A percentile compares a stretch with the other conserved stretches of the same genome.
Conservation (phyloP, 192 early-diverging fungal species). For the Mortierella antarctica region DNA sequence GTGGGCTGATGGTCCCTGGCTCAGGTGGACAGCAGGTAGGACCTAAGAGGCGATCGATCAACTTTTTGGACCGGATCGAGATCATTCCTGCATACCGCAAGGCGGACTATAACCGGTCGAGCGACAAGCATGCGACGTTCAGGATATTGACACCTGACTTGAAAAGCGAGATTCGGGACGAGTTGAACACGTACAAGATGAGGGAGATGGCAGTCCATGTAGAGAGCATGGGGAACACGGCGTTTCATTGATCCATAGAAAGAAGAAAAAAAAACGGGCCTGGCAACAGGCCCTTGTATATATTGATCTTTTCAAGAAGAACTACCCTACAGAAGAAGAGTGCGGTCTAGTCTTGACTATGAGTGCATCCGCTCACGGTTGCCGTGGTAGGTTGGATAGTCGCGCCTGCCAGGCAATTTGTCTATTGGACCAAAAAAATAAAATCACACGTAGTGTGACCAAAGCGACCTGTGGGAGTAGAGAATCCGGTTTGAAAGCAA, state of each 20-base stretch:
- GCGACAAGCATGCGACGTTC: conserved; percentile 50
- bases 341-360: no score
- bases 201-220: conserved; percentile 54
- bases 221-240: conserved; percentile 51
- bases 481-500: background rate
- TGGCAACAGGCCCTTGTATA: no score
- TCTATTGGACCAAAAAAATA: no score
- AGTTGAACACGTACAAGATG: conserved; percentile 54
- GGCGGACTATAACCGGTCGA: conserved; percentile 31
- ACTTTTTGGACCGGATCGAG: conserved; percentile 32
- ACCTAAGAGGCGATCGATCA: conserved; percentile 1
- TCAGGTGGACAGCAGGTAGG: background rate
- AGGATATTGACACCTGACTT: conserved; percentile 43
- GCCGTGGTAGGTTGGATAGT: no score
- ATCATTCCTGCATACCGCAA: conserved; percentile 39
- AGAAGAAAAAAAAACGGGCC: no score
- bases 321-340: no score
- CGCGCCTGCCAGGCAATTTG: no score
- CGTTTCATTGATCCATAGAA: conserved; percentile 25
- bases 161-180: conserved; percentile 53
- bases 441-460: no score
- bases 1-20: background rate
- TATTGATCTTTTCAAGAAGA: no score
- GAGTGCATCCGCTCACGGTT: no score
- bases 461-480: background rate